Percentiles rank a stretch among this genome's conserved stretches.
Conservation (phyloP, 306 rosid genomes). For the Prunus davidiana region DNA sequence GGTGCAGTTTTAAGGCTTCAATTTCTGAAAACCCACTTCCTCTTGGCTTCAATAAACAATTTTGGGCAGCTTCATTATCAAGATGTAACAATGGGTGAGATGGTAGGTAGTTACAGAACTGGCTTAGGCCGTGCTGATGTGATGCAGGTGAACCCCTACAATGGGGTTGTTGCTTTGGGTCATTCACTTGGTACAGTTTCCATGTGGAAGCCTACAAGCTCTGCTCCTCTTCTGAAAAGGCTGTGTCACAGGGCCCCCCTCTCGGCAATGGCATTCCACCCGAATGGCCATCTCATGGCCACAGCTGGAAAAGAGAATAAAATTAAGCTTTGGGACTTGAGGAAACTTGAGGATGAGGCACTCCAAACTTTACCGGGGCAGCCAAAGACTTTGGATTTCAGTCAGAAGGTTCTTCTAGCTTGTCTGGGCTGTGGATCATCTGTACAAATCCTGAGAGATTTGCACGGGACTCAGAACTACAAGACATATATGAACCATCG, state of each 20-base stretch:
- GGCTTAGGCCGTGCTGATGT: constrained; percentile 77
- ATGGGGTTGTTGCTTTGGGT: constrained; percentile 72
- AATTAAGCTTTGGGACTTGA: constrained; percentile 84
- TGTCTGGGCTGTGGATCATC: constrained; percentile 48
- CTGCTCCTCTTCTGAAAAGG: constrained; percentile 75
- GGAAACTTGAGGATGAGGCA: constrained; percentile 56
- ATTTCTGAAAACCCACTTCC: constrained; percentile 72
- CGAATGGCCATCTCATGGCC: constrained; percentile 85
- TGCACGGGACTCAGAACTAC: constrained; percentile 51
- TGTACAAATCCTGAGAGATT: constrained; percentile 54
- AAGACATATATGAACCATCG: constrained; percentile 72
- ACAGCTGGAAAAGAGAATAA: constrained; percentile 83
- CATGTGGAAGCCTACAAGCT: constrained; percentile 92
- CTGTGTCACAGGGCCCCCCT: constrained; percentile 78
- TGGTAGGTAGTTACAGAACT: constrained; percentile 59
- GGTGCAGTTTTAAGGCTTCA: constrained; percentile 78
- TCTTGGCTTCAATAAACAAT: constrained; percentile 73
- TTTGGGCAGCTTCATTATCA: constrained; percentile 85
- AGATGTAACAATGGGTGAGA: constrained; percentile 67
- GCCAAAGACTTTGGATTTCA: constrained; percentile 78
- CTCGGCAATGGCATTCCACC: constrained; percentile 77
- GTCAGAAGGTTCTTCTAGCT: constrained; percentile 89
- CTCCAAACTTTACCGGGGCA: constrained; percentile 65
- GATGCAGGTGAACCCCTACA: constrained; percentile 77
- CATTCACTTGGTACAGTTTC: constrained; percentile 78